These are phyloP conservation scores for Pseudonectria foliicola DNA, from an alignment of 2,329 filamentous ascomycete species.

Conservation along the genomic window DNA sequence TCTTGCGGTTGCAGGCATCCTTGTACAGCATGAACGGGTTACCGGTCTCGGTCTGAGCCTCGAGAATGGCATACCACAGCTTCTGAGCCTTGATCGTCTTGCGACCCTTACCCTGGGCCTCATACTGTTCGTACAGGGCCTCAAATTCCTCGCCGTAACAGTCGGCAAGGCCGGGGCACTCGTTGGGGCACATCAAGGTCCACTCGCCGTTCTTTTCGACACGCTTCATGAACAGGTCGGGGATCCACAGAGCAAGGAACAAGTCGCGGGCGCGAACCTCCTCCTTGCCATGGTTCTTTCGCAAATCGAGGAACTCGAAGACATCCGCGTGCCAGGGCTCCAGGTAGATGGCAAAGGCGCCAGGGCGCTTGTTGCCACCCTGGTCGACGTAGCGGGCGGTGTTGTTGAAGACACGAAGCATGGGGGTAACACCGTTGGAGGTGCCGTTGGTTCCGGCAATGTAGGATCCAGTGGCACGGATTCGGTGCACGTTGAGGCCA, in stretches of 20 bases:
- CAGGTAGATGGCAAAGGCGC: slow-evolving; percentile 97
- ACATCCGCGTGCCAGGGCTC: slow-evolving; percentile 99
- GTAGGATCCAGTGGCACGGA: slow-evolving; percentile 94
- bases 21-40: slow-evolving; percentile 99
- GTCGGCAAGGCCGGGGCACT: slow-evolving; percentile 90
- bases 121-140: slow-evolving; percentile 87
- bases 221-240: slow-evolving; percentile 99
- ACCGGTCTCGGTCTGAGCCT: slow-evolving; percentile 97
- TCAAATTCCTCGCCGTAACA: slow-evolving; percentile 98
- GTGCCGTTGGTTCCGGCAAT: slow-evolving; percentile 97
- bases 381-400: slow-evolving; percentile 98
- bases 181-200: slow-evolving; percentile 98
- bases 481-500: slow-evolving; percentile 91
- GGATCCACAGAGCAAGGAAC: slow-evolving; percentile 97
- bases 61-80: slow-evolving; percentile 97
- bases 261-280: slow-evolving; percentile 94
- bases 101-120: slow-evolving; percentile 78
- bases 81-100: slow-evolving; percentile 96
- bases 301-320: slow-evolving; percentile 92
- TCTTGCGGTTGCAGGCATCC: slow-evolving; percentile 96
- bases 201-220: slow-evolving; percentile 94
- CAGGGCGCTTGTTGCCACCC: slow-evolving; percentile 97
- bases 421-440: slow-evolving; percentile 93
- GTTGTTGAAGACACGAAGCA: slow-evolving; percentile 99
- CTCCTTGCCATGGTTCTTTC: slow-evolving; percentile 99